These are phyloP conservation scores for Diaporthe eres DNA, from an alignment of 2,329 filamentous ascomycete genomes.

Conservation along the genomic window DNA sequence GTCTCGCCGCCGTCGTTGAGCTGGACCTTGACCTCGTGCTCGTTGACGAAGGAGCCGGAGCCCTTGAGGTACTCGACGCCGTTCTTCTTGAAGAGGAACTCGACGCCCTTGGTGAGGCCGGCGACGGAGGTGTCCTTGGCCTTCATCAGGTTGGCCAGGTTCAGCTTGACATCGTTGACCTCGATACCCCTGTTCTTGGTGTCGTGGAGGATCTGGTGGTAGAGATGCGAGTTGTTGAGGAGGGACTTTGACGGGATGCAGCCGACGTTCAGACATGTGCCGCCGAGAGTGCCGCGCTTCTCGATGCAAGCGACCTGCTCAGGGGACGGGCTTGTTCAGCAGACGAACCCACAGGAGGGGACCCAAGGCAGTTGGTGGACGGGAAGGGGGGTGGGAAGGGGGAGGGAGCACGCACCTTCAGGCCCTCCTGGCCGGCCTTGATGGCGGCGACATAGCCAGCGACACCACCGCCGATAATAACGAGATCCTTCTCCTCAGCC, in stretches of 20 bases:
- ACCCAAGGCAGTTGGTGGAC: not conserved
- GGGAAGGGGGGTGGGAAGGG: not conserved
- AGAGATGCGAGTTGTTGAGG: slow-evolving; percentile 99
- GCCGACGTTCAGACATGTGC: slow-evolving; percentile 98
- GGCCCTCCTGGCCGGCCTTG: slow-evolving; percentile 96
- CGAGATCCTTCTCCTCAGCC: slow-evolving; percentile 91
- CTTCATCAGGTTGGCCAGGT: slow-evolving; percentile 97
- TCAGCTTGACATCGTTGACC: slow-evolving; percentile 96
- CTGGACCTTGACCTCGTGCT: slow-evolving; percentile 92
- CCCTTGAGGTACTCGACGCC: slow-evolving; percentile 98
- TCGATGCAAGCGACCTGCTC: slow-evolving; percentile 93
- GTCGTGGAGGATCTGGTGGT: slow-evolving; percentile 97
- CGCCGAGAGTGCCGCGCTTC: slow-evolving; percentile 94
- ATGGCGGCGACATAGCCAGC: slow-evolving; percentile 99
- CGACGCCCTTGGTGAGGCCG: slow-evolving; percentile 94
- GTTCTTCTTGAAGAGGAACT: slow-evolving; percentile 99
- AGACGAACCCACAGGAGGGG: slow-evolving; percentile 13
- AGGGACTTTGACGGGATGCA: slow-evolving; percentile 99
- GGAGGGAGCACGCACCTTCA: slow-evolving; percentile 78
- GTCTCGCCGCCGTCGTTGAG: slow-evolving; percentile 93
- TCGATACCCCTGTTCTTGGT: slow-evolving; percentile 98
- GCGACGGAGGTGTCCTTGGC: slow-evolving; percentile 94
- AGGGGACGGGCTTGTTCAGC: slow-evolving; percentile 7
- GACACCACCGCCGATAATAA: slow-evolving; percentile 98
- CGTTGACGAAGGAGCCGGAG: slow-evolving; percentile 86